A percentile compares a stretch with the other conserved stretches of the same genome.
Evolutionary conservation across 768 basidiomycete species (phyloP).

Genomic region (Termitomyces sp.): DNA sequence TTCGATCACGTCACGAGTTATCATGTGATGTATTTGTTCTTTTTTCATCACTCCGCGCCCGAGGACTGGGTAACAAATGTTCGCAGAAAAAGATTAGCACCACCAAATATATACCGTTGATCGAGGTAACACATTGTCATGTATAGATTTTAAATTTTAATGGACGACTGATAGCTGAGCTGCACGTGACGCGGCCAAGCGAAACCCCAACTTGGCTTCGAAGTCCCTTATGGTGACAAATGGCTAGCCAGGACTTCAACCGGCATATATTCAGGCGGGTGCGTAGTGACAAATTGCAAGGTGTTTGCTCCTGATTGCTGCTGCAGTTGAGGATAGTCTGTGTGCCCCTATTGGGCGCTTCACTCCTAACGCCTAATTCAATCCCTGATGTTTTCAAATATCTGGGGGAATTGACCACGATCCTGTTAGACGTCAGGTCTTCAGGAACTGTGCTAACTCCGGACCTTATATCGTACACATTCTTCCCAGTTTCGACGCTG

Average conservation of each 20-base stretch:
- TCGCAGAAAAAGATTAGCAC: no score
- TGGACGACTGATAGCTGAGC: no score
- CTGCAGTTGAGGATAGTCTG: conserved; percentile 68
- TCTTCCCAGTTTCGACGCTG: conserved; percentile 85
- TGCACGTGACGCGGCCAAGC: no score
- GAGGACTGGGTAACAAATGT: no score
- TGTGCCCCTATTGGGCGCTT: conserved; percentile 74
- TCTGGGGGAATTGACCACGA: conserved; percentile 49
- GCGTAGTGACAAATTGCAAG: conserved; percentile 1
- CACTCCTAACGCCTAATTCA: conserved; percentile 56
- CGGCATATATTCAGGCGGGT: conserved; percentile 39
- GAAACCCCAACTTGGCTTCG: no score
- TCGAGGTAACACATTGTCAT: no score
- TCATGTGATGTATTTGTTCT: no score
- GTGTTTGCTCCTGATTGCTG: neutral
- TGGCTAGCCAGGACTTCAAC: conserved; percentile 19
- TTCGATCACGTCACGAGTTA: no score
- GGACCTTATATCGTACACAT: conserved; percentile 75
- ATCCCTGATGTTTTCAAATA: conserved; percentile 45
- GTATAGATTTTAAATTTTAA: no score
- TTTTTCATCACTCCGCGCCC: no score
- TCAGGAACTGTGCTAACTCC: conserved; percentile 40
- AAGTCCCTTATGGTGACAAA: neutral
- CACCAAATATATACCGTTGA: no score
- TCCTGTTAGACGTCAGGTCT: conserved; percentile 41